phyloP scores from a whole-genome alignment of 768 basidiomycete species.

The Suillus placidus region DNA sequence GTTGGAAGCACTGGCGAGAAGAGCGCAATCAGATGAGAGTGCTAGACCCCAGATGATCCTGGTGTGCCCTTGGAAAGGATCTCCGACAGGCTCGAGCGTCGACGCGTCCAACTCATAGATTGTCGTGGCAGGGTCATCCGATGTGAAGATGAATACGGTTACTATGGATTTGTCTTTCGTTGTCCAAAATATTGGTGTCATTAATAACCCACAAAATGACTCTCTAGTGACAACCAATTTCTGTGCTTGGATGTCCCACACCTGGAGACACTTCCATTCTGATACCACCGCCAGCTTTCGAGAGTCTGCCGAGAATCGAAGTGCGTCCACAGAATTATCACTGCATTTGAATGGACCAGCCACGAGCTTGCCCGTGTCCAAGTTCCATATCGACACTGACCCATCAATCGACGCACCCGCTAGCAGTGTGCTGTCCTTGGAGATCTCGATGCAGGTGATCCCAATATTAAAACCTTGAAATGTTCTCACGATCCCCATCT shows the following conservation, averaged over 20 bases:
- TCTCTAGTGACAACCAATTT: neutral
- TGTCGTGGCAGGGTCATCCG: too few species aligned
- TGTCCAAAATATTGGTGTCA: too few species aligned
- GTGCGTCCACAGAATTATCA: rapidly evolving
- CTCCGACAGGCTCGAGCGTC: too few species aligned
- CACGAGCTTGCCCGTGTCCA: neutral
- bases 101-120: too few species aligned
- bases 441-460: neutral
- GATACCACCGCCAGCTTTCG: neutral
- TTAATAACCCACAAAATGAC: too few species aligned
- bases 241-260: neutral
- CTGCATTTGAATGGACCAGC: neutral
- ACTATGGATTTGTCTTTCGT: neutral
- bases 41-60: too few species aligned
- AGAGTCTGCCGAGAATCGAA: neutral
- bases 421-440: neutral
- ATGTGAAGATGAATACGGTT: too few species aligned
- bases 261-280: neutral
- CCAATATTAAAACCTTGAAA: too few species aligned
- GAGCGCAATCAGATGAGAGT: too few species aligned
- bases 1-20: too few species aligned
- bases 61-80: too few species aligned
- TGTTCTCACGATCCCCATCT: neutral
- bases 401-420: rapidly evolving
- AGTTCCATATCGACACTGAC: neutral